A percentile compares a stretch with the other conserved stretches of the same genome.
These are phyloP conservation scores for Podaxis rugospora DNA, from an alignment of 768 basidiomycete species.

Conservation along the genomic window DNA sequence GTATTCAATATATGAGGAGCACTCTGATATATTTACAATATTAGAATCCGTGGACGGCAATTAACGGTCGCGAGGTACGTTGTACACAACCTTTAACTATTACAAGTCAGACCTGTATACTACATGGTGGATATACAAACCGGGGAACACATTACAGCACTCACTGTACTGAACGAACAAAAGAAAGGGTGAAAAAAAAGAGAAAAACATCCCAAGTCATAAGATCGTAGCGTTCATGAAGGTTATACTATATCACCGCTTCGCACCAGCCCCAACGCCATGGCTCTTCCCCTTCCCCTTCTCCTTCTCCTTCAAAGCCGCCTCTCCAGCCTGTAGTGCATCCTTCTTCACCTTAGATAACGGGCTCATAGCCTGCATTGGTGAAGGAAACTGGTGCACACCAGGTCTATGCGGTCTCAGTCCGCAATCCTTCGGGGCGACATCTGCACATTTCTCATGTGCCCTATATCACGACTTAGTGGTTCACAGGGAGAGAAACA, in stretches of 20 bases:
- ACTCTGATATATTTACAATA: too few species aligned
- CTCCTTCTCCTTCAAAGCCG: constrained; percentile 19
- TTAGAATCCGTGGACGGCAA: too few species aligned
- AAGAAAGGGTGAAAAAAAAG: not conserved
- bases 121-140: not conserved
- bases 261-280: not conserved
- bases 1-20: too few species aligned
- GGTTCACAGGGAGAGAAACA: constrained; percentile 3
- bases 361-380: constrained; percentile 31
- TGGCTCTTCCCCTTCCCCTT: constrained; percentile 24
- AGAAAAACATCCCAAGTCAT: not conserved
- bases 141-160: not conserved
- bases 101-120: not conserved
- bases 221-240: not conserved
- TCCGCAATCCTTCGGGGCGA: constrained; percentile 77
- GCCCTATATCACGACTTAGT: constrained; percentile 38
- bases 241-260: not conserved
- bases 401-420: constrained; percentile 22
- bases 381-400: constrained; percentile 10
- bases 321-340: constrained; percentile 12
- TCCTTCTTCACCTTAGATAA: constrained; percentile 37
- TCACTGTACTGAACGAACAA: not conserved
- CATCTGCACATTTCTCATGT: constrained; percentile 85
- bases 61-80: too few species aligned
- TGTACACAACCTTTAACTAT: not conserved